Percentiles rank a stretch among this genome's conserved stretches.
Evolutionary conservation across 345 rosid species (phyloP).

Genomic region (Dovyalis caffra): DNA sequence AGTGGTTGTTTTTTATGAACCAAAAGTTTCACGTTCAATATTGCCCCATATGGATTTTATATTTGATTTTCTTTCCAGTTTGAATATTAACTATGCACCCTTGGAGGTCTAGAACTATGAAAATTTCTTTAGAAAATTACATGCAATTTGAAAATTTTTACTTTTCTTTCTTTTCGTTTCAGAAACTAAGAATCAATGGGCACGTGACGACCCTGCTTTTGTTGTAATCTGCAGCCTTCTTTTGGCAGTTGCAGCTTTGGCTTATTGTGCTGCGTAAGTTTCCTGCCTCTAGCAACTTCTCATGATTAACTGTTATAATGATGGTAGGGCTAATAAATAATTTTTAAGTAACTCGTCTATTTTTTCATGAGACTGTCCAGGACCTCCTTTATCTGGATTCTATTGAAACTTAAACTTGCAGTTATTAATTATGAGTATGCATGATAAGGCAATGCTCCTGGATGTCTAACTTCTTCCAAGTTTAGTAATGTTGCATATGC

Average conservation of each 20-base stretch:
- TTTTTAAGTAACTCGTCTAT: background rate
- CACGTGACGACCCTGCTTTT: slow-evolving; percentile 99
- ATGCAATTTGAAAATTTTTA: slow-evolving; percentile 8
- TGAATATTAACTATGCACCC: background rate
- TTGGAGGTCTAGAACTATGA: background rate
- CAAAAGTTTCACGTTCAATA: background rate
- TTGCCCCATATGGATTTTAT: background rate
- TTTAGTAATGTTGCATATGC: background rate
- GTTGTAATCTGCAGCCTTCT: slow-evolving; percentile 90
- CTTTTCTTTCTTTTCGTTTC: slow-evolving; percentile 27
- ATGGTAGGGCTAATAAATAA: background rate
- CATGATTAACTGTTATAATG: background rate
- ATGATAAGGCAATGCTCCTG: background rate
- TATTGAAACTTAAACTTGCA: background rate
- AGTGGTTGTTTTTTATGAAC: background rate
- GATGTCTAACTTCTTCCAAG: background rate
- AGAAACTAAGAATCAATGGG: slow-evolving; percentile 99
- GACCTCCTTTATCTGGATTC: background rate
- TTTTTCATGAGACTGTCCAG: background rate
- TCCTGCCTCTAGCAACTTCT: background rate
- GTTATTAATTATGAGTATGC: background rate
- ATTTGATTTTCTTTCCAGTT: background rate
- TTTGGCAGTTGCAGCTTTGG: slow-evolving; percentile 72
- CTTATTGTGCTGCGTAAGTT: slow-evolving; percentile 98
- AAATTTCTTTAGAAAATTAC: background rate